Percentiles rank a stretch among this genome's conserved stretches.
Conservation (phyloP, 1,284 basidiomycete species). For the Flammula alnicola region DNA sequence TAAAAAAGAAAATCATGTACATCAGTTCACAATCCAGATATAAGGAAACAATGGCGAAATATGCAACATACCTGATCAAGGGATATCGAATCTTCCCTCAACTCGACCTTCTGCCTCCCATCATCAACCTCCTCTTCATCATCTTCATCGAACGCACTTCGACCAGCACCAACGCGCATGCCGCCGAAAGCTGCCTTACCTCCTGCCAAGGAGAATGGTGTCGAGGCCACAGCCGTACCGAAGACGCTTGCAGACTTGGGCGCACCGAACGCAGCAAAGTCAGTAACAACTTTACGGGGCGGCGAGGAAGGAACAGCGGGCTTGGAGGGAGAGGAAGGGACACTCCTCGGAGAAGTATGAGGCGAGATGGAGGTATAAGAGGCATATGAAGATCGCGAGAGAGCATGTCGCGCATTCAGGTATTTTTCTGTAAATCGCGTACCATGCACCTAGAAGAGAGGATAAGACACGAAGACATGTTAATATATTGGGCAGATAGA, state of each 20-base stretch:
- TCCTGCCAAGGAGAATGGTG: slow-evolving; percentile 80
- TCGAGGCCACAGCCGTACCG: slow-evolving; percentile 76
- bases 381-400: slow-evolving; percentile 55
- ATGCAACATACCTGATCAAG: slow-evolving; percentile 77
- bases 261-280: slow-evolving; percentile 91
- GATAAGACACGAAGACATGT: too few relatives aligned
- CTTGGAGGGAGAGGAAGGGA: slow-evolving; percentile 39
- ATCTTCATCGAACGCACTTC: slow-evolving; percentile 58
- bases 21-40: too few relatives aligned
- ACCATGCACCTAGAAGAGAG: slow-evolving; percentile 74
- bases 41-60: slow-evolving; percentile 11
- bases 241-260: slow-evolving; percentile 76
- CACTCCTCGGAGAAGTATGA: slow-evolving; percentile 32
- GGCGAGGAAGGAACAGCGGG: slow-evolving; percentile 53
- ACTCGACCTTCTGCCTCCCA: slow-evolving; percentile 71
- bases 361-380: slow-evolving; percentile 47
- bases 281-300: slow-evolving; percentile 83
- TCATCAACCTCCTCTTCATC: slow-evolving; percentile 67
- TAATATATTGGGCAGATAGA: too few relatives aligned
- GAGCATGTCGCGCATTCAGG: slow-evolving; percentile 71
- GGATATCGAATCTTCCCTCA: slow-evolving; percentile 82
- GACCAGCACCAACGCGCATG: slow-evolving; percentile 52
- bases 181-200: slow-evolving; percentile 82
- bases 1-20: slow-evolving; percentile 14
- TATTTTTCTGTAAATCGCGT: slow-evolving; percentile 96